Evolutionary conservation across 768 basidiomycete genomes (phyloP).

Genomic region (Pluteus cervinus): DNA sequence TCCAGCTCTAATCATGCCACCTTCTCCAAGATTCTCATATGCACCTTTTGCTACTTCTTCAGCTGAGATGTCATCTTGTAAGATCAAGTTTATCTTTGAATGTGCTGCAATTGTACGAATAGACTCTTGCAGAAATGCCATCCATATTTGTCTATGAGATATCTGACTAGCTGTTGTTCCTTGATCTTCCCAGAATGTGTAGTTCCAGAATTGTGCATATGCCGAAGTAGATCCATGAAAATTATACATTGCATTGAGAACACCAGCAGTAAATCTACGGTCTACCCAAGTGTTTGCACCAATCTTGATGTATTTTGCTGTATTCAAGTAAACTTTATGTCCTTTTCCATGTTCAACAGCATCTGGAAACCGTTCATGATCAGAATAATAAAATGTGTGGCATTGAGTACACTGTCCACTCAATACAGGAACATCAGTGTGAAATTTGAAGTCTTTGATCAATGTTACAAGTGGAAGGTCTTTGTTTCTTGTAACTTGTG

Average conservation of each 20-base stretch:
- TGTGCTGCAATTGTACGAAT: not conserved
- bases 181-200: slow-evolving; percentile 10
- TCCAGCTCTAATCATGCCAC: not conserved
- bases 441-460: slow-evolving; percentile 1
- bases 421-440: not conserved
- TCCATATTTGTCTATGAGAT: not conserved
- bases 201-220: slow-evolving; percentile 1
- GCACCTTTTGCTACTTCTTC: slow-evolving; percentile 2
- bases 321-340: slow-evolving; percentile 2
- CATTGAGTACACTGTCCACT: not conserved
- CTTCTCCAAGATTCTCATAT: not conserved
- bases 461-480: not conserved
- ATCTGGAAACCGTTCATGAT: not conserved
- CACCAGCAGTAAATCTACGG: not conserved
- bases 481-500: slow-evolving; percentile 3
- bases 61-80: not conserved
- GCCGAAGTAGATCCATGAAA: slow-evolving; percentile 3
- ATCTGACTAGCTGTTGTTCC: not conserved
- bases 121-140: slow-evolving; percentile 4
- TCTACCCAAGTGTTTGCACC: slow-evolving; percentile 5
- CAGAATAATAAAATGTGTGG: slow-evolving; percentile 3
- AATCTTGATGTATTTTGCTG: slow-evolving; percentile 6
- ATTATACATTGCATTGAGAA: not conserved
- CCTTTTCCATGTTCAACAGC: not conserved
- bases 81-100: not conserved